These are phyloP conservation scores for Monotropa hypopitys DNA, from an alignment of 179 eudicot genomes.

Conservation along the genomic window DNA sequence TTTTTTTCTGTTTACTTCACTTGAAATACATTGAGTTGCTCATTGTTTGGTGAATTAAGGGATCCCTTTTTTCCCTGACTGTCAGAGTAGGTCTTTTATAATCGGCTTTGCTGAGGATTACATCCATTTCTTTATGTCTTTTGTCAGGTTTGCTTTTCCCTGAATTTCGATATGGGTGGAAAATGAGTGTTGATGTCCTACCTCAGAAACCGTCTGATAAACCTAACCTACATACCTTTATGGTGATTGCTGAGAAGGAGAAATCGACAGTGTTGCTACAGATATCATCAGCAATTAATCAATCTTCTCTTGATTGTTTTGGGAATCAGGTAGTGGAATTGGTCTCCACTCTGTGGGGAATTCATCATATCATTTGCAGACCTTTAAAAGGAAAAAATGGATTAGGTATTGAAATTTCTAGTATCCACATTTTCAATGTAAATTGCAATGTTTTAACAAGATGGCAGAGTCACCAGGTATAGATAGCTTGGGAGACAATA, in stretches of 20 bases:
- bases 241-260: conserved; percentile 69
- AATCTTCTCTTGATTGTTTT: conserved; percentile 23
- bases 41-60: not conserved
- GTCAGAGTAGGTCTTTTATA: not conserved
- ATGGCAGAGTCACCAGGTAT: not conserved
- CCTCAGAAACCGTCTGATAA: conserved; percentile 40
- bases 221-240: conserved; percentile 53
- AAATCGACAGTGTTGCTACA: conserved; percentile 28
- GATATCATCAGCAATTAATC: conserved; percentile 37
- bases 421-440: not conserved
- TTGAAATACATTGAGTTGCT: not conserved
- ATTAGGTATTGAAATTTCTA: not conserved
- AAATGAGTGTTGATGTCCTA: conserved; percentile 49
- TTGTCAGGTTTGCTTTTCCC: conserved; percentile 62
- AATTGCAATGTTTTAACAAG: not conserved
- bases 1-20: not conserved
- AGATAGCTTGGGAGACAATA: not conserved
- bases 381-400: not conserved
- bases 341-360: not conserved
- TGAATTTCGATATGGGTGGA: conserved; percentile 83
- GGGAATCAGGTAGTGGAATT: conserved; percentile 42
- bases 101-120: not conserved
- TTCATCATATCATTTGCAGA: not conserved
- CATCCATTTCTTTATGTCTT: not conserved
- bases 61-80: not conserved